Percentiles rank a stretch among this genome's conserved stretches.
phyloP scores from a whole-genome alignment of 1,284 basidiomycete genomes.

The Pyrrhoderma noxium region DNA sequence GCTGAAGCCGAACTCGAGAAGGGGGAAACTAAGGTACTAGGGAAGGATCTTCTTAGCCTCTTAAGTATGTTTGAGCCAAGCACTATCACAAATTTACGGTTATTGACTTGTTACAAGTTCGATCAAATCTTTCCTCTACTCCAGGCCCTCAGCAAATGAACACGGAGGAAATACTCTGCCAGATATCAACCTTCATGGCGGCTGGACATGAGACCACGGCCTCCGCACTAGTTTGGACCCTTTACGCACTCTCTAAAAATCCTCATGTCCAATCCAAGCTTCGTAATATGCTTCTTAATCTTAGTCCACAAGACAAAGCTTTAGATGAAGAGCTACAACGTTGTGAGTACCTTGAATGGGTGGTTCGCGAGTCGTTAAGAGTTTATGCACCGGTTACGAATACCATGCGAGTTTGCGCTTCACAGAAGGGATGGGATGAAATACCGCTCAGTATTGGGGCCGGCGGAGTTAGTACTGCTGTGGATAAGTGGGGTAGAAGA shows the following conservation, averaged over 20 bases:
- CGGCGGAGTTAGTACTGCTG: conserved; percentile 25
- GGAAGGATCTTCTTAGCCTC: conserved; percentile 46
- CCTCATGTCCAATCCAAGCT: conserved; percentile 50
- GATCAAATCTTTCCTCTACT: conserved; percentile 47
- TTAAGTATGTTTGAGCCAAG: conserved; percentile 34
- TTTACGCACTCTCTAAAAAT: conserved; percentile 55
- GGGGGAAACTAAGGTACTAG: conserved; percentile 20
- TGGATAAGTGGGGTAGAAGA: conserved; percentile 21
- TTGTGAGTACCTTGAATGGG: conserved; percentile 49
- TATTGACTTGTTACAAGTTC: conserved; percentile 33
- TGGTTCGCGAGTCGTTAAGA: conserved; percentile 60
- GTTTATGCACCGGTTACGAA: conserved; percentile 57
- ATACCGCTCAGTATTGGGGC: conserved; percentile 44
- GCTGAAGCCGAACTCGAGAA: conserved; percentile 20
- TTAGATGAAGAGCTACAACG: conserved; percentile 33
- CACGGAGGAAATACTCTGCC: conserved; percentile 60
- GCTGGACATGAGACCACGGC: conserved; percentile 57
- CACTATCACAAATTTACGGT: neutral
- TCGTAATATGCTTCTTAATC: conserved; percentile 40
- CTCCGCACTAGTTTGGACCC: conserved; percentile 64
- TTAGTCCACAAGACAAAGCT: conserved; percentile 19
- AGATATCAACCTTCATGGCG: conserved; percentile 75
- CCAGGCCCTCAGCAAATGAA: conserved; percentile 47
- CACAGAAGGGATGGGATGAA: conserved; percentile 40
- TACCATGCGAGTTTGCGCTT: conserved; percentile 52